Base-by-base conservation (phyloP, 1,139 yeast species). In the Pichia norvegensis region DNA sequence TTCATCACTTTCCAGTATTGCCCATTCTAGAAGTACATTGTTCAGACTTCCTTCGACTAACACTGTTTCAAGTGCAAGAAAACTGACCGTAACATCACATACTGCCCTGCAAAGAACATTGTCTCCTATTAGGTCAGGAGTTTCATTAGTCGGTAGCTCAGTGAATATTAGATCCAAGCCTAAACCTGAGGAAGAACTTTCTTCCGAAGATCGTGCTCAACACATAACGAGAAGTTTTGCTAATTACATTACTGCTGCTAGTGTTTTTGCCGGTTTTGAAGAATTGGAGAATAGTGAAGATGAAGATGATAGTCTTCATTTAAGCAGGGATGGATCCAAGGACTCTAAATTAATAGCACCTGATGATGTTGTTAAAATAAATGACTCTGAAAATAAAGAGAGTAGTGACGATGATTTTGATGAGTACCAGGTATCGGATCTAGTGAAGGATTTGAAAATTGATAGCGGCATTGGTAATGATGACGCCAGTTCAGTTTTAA, bases 181-280 rank as follows among this genome's bases (percentile, higher is more conserved):
- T 6, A 35, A 11, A 20, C 4, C 16, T 4, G 37, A 35, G 9
- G 23, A 20, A 13, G 22, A 5, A 4, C 7, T 19, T 13, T 19
- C 23, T 4, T 20, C 23, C 4, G 25, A 9, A 20, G 23, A 35
- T 2, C 37, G 37, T 19, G 61, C 67, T 10, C 66, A 65, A 33
- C 61, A 63, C 22, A 58, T 70, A 62, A 72, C 75, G 14, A 67
- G 66, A 51, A 71, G 75, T 39, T 68, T 77, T 53, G 76, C 74
- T 1, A 72, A 74, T 1, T 55, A 76, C 43, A 59, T 77, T 40
- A 73, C 81, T 1, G 68, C 79, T 0, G 77, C 81, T 0, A 71
- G 76, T 50, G 68, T 75, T 46, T 74, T 70, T 56, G 74, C 74
- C 1, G 81, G 79, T 4, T 65, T 73, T 43, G 63, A 60, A 38